A percentile compares a stretch with the other conserved stretches of the same genome.
These are phyloP conservation scores for Cornus florida DNA, from an alignment of 148 eudicot species.

Conservation along the genomic window DNA sequence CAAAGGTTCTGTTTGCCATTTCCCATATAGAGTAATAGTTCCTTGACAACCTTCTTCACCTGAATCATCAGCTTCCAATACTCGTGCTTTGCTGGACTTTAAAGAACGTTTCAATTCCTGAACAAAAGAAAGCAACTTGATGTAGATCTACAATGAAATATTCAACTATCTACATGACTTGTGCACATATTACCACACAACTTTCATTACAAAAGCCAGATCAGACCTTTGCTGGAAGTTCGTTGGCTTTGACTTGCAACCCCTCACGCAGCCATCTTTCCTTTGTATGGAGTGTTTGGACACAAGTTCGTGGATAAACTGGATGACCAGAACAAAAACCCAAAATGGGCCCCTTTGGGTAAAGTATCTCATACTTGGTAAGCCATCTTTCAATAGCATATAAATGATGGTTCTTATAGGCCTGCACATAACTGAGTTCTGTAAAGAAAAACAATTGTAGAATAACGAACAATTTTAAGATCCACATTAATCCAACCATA, in stretches of 20 bases:
- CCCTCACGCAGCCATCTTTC: conserved; percentile 94
- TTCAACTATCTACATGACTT: not conserved
- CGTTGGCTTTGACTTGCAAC: conserved; percentile 70
- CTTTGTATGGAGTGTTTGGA: conserved; percentile 75
- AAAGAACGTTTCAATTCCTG: conserved; percentile 61
- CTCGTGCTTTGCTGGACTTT: conserved; percentile 53
- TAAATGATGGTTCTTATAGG: conserved; percentile 78
- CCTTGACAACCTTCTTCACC: conserved; percentile 49
- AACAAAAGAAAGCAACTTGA: conserved; percentile 6
- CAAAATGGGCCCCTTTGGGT: conserved; percentile 86
- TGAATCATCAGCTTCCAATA: conserved; percentile 36
- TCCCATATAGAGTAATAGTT: conserved; percentile 68
- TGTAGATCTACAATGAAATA: not conserved
- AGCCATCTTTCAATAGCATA: conserved; percentile 97
- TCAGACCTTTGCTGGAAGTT: conserved; percentile 77
- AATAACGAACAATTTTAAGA: not conserved
- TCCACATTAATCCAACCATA: not conserved
- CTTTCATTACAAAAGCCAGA: conserved; percentile 4
- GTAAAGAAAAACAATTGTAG: conserved; percentile 4
- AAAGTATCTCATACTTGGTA: conserved; percentile 74
- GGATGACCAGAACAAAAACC: conserved; percentile 89
- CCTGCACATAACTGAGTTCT: conserved; percentile 47
- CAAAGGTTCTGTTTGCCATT: conserved; percentile 94
- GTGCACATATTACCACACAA: not conserved
- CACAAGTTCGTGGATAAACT: conserved; percentile 90